Evolutionary conservation across 148 eudicot species (phyloP), one percentile per base, ranked within the genome.

Genomic region (Camellia granthamiana): DNA sequence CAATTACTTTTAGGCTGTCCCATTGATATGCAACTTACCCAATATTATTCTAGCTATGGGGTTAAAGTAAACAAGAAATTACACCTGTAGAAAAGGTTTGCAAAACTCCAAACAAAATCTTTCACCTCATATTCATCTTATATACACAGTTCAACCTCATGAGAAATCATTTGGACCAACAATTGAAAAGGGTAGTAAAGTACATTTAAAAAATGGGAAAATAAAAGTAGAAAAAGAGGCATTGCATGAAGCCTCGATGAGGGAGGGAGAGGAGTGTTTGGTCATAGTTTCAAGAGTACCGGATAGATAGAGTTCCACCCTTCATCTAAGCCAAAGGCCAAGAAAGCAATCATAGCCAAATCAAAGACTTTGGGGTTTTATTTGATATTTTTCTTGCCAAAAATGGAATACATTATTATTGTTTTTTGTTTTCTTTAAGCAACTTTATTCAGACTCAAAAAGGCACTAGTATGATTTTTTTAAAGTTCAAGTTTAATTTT

Each of bases 261-360:
- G 0, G 21, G 68, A 12, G 23, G 43, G 19, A 38, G 12, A 71
- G 58, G 30, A 23, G 30, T 23, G 30, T 23, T 23, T 23, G 30
- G n/a, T n/a, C 75, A 71, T 3, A 73, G 77, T 55, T 54, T 74
- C 46, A 54, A 74, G 46, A 30, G 42, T 15, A 0, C 51, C 10
- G 16, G 41, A 74, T 74, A 15, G 41, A 74, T 74, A 58, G 49
- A 18, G 0, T 60, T 61, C 14, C 13, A 38, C 64, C 23, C 77
- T 56, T 56, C 11, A 7, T 42, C 73, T 19, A 72, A 51, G 51
- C 68, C 55, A 60, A 41, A 44, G 65, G 69, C 54, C 23, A 23
- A 74, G 13, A 75, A 46, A 61, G 68, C 54, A n/a, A 64, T 76
- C 56, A 19, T 62, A 62, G n/a, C 19, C 76, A 6, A 11, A 54